Conservation (phyloP, 306 rosid species). For the Inga leiocalycina region DNA sequence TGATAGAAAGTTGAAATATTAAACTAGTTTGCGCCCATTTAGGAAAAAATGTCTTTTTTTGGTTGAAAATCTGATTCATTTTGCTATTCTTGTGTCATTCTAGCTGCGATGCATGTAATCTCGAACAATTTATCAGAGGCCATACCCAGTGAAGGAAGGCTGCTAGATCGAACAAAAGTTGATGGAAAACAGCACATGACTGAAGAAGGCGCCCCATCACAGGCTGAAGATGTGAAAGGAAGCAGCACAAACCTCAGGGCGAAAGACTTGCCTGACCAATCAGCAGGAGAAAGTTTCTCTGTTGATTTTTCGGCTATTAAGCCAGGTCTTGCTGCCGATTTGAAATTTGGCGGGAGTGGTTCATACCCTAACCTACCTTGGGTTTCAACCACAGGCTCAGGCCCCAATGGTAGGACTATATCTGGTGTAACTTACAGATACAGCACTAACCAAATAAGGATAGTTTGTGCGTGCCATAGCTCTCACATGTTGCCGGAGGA, state of each 20-base stretch:
- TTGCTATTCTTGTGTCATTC: slow-evolving; percentile 34
- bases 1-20: slow-evolving; percentile 20
- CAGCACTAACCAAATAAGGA: slow-evolving; percentile 68
- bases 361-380: slow-evolving; percentile 88
- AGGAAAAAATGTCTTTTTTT: background rate
- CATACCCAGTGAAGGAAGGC: slow-evolving; percentile 58
- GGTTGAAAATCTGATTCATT: slow-evolving; percentile 9
- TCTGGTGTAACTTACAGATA: slow-evolving; percentile 92
- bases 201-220: slow-evolving; percentile 77
- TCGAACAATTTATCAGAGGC: slow-evolving; percentile 58
- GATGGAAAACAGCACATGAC: slow-evolving; percentile 67
- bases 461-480: slow-evolving; percentile 95
- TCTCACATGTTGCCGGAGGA: slow-evolving; percentile 89
- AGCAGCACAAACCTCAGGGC: slow-evolving; percentile 68
- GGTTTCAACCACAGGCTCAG: slow-evolving; percentile 91
- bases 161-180: slow-evolving; percentile 60
- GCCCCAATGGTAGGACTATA: slow-evolving; percentile 80
- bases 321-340: slow-evolving; percentile 84
- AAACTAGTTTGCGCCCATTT: slow-evolving; percentile 4
- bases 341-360: slow-evolving; percentile 92
- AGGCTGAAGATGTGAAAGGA: slow-evolving; percentile 74
- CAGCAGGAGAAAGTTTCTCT: slow-evolving; percentile 54
- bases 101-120: slow-evolving; percentile 56
- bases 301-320: slow-evolving; percentile 73
- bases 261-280: slow-evolving; percentile 63